Evolutionary conservation across 129 eudicot species (phyloP).

Genomic region (Chrysanthemum makinoi): DNA sequence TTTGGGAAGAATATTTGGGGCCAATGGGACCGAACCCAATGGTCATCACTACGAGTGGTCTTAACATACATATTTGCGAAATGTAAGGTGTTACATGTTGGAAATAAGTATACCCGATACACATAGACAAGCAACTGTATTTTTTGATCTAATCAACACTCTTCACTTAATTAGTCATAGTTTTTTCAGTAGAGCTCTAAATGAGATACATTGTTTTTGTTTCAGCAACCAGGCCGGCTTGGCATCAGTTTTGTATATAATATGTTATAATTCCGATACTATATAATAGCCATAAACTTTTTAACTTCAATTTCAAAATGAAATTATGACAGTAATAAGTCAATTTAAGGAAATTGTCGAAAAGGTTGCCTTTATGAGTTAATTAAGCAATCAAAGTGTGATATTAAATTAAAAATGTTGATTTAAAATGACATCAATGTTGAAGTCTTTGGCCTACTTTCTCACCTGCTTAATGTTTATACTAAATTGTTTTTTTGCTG

Average conservation of each 20-base stretch:
- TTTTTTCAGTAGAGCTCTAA: not conserved
- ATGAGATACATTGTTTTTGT: not conserved
- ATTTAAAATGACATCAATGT: not conserved
- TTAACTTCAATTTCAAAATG: not conserved
- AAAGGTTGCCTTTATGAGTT: not conserved
- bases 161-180: not conserved
- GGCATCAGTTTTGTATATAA: no score
- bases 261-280: not conserved
- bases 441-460: not conserved
- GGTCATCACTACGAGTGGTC: no score
- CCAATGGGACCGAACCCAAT: no score
- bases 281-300: no score
- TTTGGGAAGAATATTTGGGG: no score
- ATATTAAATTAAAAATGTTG: not conserved
- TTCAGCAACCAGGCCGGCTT: no score
- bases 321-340: not conserved
- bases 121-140: not conserved
- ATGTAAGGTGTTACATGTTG: no score
- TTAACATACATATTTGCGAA: no score
- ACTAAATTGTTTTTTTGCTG: no score
- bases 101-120: no score
- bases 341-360: no score
- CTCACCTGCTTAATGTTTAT: not conserved
- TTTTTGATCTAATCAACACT: not conserved
- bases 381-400: conserved; percentile 1